Evolutionary conservation across 805 yeast genomes (phyloP), one percentile per base, ranked within the genome.

Genomic region (Suhomyces prunicola): DNA sequence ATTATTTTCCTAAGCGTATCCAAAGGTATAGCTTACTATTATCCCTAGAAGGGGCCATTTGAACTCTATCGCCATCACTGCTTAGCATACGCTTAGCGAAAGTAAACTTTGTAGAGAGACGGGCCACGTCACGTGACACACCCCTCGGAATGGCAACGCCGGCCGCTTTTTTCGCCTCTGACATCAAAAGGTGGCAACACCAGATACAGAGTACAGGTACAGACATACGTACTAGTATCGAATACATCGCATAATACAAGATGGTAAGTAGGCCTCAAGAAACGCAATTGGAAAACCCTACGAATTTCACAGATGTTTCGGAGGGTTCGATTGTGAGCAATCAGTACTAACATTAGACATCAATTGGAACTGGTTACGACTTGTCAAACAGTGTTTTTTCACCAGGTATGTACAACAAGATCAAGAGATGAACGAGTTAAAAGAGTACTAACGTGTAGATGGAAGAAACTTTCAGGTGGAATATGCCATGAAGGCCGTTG

Each of bases 331-430:
- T 27, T 27, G 29, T 27, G 29, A 27, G 29, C 29, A 27, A 19
- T 27, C 4, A 27, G 19, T 50, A 55, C 57, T 55, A 54, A 58
- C 61, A 19, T 15, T 45, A 56, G 93, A 88, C 98, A 40, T 94
- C 99, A 46, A 92, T 94, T 63, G 99, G 99, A 63, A 94, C 99
- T 27, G 99, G 99, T 17, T 94, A 94, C 84, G 99, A 94, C 80
- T 85, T 94, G 67, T 90, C 97, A 33, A 94, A 94, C 77, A 87
- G 96, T 74, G 97, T 93, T 57, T 94, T 94, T 76, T 85, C 90
- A 52, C 93, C 93, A 53, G 82, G 81, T 77, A 73, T 57, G 81
- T 72, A 55, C 26, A 24, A 7, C 19, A 19, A 19, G 19, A 29
- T 8, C 12, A 29, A 29, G 17, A 26, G 7, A 36, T 12, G 17